Evolutionary conservation across 257 asterid genomes (phyloP).

Genomic region (Hygrophila difformis): DNA sequence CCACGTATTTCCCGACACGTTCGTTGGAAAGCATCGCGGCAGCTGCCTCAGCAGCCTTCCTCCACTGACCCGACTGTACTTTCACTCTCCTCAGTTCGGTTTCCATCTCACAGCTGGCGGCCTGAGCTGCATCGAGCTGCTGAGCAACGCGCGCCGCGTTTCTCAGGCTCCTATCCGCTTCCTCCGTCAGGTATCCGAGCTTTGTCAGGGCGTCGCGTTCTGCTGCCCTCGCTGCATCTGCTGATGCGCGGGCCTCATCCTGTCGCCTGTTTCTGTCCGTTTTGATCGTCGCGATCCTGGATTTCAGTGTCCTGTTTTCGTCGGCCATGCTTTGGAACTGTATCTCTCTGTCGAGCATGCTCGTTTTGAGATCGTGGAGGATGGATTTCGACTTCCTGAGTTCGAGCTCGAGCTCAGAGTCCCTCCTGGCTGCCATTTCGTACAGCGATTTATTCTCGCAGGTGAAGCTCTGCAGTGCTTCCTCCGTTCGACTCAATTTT

Average conservation of each 20-base stretch:
- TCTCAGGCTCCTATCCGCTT: conserved; percentile 55
- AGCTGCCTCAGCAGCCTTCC: conserved; percentile 96
- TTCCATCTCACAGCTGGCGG: conserved; percentile 60
- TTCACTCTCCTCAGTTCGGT: conserved; percentile 68
- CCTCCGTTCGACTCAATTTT: conserved; percentile 31
- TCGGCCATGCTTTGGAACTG: conserved; percentile 33
- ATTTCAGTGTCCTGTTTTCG: conserved; percentile 56
- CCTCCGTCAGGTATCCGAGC: conserved; percentile 55
- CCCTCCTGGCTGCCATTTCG: conserved; percentile 20
- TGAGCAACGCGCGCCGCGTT: conserved; percentile 43
- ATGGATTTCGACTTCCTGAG: conserved; percentile 26
- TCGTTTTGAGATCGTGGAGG: conserved; percentile 34
- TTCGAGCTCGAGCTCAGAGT: conserved; percentile 25
- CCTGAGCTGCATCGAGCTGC: conserved; percentile 76
- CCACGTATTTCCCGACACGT: conserved; percentile 45
- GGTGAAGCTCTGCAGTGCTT: conserved; percentile 16
- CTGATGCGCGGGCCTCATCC: conserved; percentile 35
- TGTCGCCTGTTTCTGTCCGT: conserved; percentile 22
- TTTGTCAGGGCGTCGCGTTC: conserved; percentile 59
- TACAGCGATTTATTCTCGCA: conserved; percentile 16
- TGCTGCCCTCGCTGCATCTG: conserved; percentile 45
- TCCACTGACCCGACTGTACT: conserved; percentile 94
- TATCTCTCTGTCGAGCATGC: conserved; percentile 39
- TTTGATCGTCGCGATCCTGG: conserved; percentile 39
- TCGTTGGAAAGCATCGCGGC: conserved; percentile 68